A percentile compares a stretch with the other conserved stretches of the same genome.
phyloP scores from a whole-genome alignment of 208 protist species.

The Leishmania braziliensis region DNA sequence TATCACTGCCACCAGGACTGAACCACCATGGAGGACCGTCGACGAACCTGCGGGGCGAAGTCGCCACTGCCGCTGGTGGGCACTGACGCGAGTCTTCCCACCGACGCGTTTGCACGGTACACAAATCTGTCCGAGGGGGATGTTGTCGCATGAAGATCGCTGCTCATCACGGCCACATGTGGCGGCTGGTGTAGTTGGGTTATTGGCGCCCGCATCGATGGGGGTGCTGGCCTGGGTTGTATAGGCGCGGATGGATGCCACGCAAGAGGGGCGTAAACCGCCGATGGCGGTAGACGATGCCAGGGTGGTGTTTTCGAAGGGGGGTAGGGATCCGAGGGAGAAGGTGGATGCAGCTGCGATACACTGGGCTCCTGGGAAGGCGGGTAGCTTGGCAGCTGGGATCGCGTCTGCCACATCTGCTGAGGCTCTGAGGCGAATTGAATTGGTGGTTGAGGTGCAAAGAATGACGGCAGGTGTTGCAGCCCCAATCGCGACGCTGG shows the following conservation, averaged over 20 bases:
- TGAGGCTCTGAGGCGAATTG: neutral
- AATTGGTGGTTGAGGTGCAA: neutral
- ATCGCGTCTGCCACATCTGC: neutral
- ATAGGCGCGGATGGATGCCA: neutral
- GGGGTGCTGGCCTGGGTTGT: neutral
- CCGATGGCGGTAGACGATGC: neutral
- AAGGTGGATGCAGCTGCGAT: neutral
- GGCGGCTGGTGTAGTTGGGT: neutral
- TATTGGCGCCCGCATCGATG: neutral
- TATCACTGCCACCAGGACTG: constrained; percentile 33
- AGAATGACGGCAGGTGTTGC: neutral
- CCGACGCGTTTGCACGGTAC: neutral
- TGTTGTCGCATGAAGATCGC: neutral
- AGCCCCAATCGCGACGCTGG: neutral
- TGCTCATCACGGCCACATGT: neutral
- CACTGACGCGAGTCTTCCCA: neutral
- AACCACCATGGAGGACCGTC: constrained; percentile 13
- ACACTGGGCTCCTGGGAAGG: neutral
- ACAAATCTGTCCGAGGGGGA: neutral
- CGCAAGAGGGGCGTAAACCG: neutral
- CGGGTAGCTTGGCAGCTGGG: neutral
- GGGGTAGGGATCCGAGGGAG: neutral
- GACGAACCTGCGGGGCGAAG: constrained; percentile 13
- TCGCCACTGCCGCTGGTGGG: neutral
- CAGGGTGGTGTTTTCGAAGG: neutral